Percentiles rank a stretch among this genome's conserved stretches.
Conservation (phyloP, 106 monocot species). For the Vanilla planifolia region DNA sequence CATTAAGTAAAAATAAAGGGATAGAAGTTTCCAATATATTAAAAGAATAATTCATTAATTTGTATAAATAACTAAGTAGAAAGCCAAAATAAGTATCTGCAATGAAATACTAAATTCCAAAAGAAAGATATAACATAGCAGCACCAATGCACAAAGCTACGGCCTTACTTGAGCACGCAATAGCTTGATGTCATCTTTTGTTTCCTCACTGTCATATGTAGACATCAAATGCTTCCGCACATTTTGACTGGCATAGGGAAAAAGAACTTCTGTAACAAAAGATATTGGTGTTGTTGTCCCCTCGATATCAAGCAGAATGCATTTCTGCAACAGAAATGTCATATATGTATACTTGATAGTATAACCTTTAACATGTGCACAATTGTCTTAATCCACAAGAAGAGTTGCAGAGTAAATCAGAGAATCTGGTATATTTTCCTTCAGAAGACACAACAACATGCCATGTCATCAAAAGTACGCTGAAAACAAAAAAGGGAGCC, state of each 20-base stretch:
- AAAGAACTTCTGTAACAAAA: conserved; percentile 90
- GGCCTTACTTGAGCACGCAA: conserved; percentile 68
- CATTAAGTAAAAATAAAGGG: too few relatives aligned
- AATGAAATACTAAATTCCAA: not conserved
- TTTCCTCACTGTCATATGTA: conserved; percentile 78
- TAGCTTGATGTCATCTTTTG: conserved; percentile 83
- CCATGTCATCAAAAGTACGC: not conserved
- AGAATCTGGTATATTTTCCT: not conserved
- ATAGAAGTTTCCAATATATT: too few relatives aligned
- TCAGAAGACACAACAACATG: not conserved
- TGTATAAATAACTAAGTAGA: not conserved
- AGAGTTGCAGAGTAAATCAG: not conserved
- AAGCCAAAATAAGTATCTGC: not conserved
- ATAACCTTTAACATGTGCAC: not conserved
- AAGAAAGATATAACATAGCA: not conserved
- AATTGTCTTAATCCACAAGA: not conserved
- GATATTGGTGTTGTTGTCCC: conserved; percentile 98
- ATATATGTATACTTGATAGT: not conserved
- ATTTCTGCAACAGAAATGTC: conserved; percentile 38
- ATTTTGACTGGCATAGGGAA: conserved; percentile 92
- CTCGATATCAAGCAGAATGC: conserved; percentile 92
- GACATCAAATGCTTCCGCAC: conserved; percentile 76
- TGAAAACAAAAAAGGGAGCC: conserved; percentile 3
- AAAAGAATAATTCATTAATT: not conserved
- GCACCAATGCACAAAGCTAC: not conserved